A percentile compares a stretch with the other conserved stretches of the same genome.
These are phyloP conservation scores for Syzygium aromaticum DNA, from an alignment of 345 rosid genomes.

Conservation along the genomic window DNA sequence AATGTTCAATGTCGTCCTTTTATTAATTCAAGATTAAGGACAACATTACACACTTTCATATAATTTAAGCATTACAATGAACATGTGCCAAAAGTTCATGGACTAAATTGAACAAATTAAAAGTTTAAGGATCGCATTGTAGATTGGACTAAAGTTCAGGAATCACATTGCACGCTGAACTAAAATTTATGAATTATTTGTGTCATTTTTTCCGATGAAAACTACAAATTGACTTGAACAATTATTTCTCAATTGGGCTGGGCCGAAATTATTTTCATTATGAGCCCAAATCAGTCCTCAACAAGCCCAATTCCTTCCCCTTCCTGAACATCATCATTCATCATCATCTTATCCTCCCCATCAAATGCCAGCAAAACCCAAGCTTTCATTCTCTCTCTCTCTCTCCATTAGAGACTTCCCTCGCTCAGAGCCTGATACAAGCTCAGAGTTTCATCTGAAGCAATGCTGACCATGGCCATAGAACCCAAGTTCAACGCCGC, in stretches of 20 bases:
- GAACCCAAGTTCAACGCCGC: slow-evolving; percentile 12
- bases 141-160: too few species aligned
- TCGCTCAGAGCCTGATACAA: neutral
- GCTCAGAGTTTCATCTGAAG: neutral
- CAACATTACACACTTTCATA: too few species aligned
- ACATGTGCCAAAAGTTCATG: too few species aligned
- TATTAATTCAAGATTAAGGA: too few species aligned
- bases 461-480: slow-evolving; percentile 24
- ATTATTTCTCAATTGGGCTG: neutral
- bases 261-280: neutral
- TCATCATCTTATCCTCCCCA: neutral
- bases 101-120: too few species aligned
- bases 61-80: too few species aligned
- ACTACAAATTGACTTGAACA: neutral
- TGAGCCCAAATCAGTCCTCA: neutral
- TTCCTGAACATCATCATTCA: neutral
- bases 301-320: neutral
- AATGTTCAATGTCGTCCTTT: too few species aligned
- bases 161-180: too few species aligned
- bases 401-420: neutral
- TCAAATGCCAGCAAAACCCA: neutral
- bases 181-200: too few species aligned
- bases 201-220: neutral
- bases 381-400: neutral
- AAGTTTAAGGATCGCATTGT: too few species aligned